These are phyloP conservation scores for Conoideocrella luteorostrata DNA, from an alignment of 2,329 filamentous ascomycete genomes.

Conservation along the genomic window DNA sequence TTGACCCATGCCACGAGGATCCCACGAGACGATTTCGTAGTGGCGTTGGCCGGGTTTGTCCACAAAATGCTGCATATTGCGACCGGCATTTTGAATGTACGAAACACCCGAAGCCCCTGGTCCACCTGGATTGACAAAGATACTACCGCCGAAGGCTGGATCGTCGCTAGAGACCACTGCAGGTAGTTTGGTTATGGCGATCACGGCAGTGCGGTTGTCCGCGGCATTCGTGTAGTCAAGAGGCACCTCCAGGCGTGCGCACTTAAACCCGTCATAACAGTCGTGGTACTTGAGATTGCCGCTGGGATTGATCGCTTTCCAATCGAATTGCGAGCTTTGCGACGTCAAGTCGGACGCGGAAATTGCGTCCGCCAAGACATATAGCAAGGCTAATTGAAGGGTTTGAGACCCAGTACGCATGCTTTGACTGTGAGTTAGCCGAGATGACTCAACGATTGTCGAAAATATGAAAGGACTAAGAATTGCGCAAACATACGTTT, in stretches of 20 bases:
- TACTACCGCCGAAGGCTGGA: slow-evolving; percentile 27
- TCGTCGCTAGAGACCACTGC: slow-evolving; percentile 29
- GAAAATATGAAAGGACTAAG: no score
- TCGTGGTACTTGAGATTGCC: slow-evolving; percentile 17
- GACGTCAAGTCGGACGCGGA: no score
- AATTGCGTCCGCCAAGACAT: no score
- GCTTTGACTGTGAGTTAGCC: no score
- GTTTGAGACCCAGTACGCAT: no score
- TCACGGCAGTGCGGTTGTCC: slow-evolving; percentile 18
- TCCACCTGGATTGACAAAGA: slow-evolving; percentile 33
- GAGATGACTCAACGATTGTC: no score
- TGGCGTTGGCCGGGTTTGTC: slow-evolving; percentile 18
- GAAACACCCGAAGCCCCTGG: slow-evolving; percentile 30
- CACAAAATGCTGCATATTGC: slow-evolving; percentile 20
- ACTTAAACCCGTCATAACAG: slow-evolving; percentile 31
- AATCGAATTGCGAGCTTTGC: slow-evolving; percentile 10
- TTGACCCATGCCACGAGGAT: slow-evolving; percentile 29
- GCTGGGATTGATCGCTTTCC: slow-evolving; percentile 11
- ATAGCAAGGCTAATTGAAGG: neutral
- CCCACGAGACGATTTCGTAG: slow-evolving; percentile 34
- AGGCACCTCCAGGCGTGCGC: slow-evolving; percentile 35
- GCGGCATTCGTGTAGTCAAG: slow-evolving; percentile 29
- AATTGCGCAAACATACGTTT: no score
- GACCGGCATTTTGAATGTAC: slow-evolving; percentile 16
- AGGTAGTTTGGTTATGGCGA: slow-evolving; percentile 33